phyloP scores from a whole-genome alignment of 768 basidiomycete species.

The Lyophyllum shimeji region DNA sequence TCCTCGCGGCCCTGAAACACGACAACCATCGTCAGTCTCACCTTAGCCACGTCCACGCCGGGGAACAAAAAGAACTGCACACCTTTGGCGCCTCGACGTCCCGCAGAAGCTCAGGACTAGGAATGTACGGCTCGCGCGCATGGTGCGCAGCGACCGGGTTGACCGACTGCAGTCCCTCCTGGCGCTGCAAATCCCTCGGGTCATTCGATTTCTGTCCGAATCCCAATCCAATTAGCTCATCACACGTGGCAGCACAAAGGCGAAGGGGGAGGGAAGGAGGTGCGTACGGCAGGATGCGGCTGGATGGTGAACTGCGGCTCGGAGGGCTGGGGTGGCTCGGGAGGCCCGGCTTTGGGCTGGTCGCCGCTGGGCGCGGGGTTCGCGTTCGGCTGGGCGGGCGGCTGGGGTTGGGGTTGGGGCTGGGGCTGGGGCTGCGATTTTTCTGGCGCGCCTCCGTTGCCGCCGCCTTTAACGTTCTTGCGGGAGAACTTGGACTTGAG shows the following conservation, averaged over 20 bases:
- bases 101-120: slow-evolving; percentile 40
- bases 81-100: slow-evolving; percentile 50
- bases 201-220: slow-evolving; percentile 54
- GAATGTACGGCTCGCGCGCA: slow-evolving; percentile 52
- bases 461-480: too few species aligned
- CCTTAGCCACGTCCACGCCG: not conserved
- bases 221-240: not conserved
- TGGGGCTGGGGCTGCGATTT: not conserved
- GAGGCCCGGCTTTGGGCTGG: not conserved
- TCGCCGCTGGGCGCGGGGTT: too few species aligned
- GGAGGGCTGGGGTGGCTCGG: slow-evolving; percentile 15
- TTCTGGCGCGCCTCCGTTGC: slow-evolving; percentile 7
- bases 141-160: slow-evolving; percentile 44
- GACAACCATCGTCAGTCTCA: not conserved
- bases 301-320: slow-evolving; percentile 42
- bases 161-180: slow-evolving; percentile 35
- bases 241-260: too few species aligned
- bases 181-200: slow-evolving; percentile 48
- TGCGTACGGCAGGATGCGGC: slow-evolving; percentile 61
- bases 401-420: slow-evolving; percentile 7
- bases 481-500: slow-evolving; percentile 23
- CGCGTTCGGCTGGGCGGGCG: too few species aligned
- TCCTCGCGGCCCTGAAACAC: slow-evolving; percentile 49
- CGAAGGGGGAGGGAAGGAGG: not conserved
- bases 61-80: slow-evolving; percentile 14